Evolutionary conservation across 352 stramenopile species (phyloP).

Genomic region (Aphanomyces euteiches): DNA sequence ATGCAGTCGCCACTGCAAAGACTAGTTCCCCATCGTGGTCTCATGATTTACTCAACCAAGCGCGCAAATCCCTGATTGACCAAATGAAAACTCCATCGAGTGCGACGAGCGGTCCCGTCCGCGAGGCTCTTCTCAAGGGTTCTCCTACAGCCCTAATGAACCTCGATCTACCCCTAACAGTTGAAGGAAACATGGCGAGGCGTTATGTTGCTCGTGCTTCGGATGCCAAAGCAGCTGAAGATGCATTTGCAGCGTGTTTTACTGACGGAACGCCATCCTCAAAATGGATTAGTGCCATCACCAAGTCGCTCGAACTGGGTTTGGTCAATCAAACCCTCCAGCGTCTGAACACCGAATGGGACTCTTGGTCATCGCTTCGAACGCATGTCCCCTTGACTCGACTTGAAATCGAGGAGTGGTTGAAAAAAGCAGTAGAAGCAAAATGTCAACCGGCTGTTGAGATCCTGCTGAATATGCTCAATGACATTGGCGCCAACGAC

Average conservation of each 20-base stretch:
- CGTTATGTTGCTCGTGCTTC: background rate
- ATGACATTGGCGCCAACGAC: slow-evolving; percentile 11
- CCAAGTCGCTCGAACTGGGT: slow-evolving; percentile 1
- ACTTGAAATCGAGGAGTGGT: slow-evolving; percentile 9
- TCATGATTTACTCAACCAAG: slow-evolving; percentile 8
- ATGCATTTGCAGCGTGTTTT: background rate
- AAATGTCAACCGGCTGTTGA: slow-evolving; percentile 14
- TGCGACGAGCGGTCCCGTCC: background rate
- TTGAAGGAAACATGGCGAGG: background rate
- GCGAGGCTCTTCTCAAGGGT: background rate
- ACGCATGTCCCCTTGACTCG: background rate
- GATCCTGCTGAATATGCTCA: slow-evolving; percentile 8
- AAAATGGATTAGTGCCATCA: slow-evolving; percentile 4
- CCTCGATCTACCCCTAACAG: background rate
- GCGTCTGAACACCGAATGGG: background rate
- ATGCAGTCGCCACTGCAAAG: slow-evolving; percentile 54
- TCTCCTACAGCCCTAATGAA: background rate
- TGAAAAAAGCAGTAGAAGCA: slow-evolving; percentile 20
- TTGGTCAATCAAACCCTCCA: background rate
- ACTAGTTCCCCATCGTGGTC: slow-evolving; percentile 48
- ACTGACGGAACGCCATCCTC: background rate
- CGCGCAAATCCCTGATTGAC: background rate
- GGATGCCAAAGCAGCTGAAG: background rate
- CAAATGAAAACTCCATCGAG: background rate
- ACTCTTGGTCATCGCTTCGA: slow-evolving; percentile 19